These are phyloP conservation scores for Phanerochaete sordida DNA, from an alignment of 768 basidiomycete species.

Conservation along the genomic window DNA sequence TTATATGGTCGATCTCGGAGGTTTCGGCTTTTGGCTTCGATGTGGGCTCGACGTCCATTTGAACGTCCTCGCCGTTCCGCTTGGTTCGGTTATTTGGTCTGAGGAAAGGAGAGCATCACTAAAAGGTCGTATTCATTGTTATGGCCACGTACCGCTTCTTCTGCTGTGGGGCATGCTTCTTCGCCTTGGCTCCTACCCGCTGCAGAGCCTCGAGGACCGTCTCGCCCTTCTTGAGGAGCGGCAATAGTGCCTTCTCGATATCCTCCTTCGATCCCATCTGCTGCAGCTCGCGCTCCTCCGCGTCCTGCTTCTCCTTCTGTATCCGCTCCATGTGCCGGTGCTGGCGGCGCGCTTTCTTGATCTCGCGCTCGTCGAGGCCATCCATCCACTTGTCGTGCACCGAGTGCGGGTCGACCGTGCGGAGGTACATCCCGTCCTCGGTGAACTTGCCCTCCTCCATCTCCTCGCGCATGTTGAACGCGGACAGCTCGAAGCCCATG, in stretches of 20 bases:
- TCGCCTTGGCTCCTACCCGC: constrained; percentile 70
- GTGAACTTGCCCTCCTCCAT: constrained; percentile 98
- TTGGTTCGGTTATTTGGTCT: constrained; percentile 33
- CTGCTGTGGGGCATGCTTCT: constrained; percentile 33
- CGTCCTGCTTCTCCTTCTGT: constrained; percentile 63
- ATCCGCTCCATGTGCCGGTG: constrained; percentile 74
- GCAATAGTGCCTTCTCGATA: constrained; percentile 65
- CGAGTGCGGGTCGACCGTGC: constrained; percentile 84
- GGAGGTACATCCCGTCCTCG: constrained; percentile 86
- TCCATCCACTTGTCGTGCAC: constrained; percentile 97
- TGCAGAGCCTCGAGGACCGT: constrained; percentile 87
- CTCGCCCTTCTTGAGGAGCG: constrained; percentile 83
- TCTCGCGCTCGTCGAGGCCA: constrained; percentile 78
- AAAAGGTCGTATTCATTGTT: neutral
- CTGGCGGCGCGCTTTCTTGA: constrained; percentile 73
- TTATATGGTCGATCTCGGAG: constrained; percentile 70
- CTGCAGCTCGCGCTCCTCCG: constrained; percentile 72
- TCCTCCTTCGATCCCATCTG: constrained; percentile 62
- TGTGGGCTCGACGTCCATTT: constrained; percentile 51
- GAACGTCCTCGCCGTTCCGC: constrained; percentile 23
- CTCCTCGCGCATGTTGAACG: constrained; percentile 99
- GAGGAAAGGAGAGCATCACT: neutral
- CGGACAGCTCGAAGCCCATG: constrained; percentile 92
- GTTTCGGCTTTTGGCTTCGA: constrained; percentile 14
- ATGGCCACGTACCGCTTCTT: constrained; percentile 7